Percentiles rank a stretch among this genome's conserved stretches.
Evolutionary conservation across 2,329 filamentous ascomycete genomes (phyloP).

Genomic region (Clonostachys byssicola): DNA sequence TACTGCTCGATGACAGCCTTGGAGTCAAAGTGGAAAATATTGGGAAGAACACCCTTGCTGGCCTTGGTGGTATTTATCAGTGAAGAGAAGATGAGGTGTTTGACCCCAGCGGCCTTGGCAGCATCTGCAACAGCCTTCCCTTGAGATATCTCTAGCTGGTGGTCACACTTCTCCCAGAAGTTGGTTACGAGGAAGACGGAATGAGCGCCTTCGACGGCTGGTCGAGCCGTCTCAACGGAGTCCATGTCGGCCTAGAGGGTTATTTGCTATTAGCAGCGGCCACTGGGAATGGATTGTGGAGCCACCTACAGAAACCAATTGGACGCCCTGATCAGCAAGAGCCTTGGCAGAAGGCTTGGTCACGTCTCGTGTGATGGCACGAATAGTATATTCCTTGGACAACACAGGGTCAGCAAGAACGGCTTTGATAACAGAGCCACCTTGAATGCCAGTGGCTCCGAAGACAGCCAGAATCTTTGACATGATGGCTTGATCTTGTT

Average conservation of each 20-base stretch:
- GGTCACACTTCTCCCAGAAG: slow-evolving; percentile 24
- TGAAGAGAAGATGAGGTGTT: slow-evolving; percentile 3
- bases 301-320: slow-evolving; percentile 28
- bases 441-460: slow-evolving; percentile 44
- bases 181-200: slow-evolving; percentile 35
- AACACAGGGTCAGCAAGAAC: slow-evolving; percentile 41
- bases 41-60: not conserved
- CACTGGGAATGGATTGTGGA: not conserved
- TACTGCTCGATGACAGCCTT: slow-evolving; percentile 23
- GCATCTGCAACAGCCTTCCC: slow-evolving; percentile 33
- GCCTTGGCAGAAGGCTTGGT: slow-evolving; percentile 31
- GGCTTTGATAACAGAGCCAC: slow-evolving; percentile 36
- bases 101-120: not conserved
- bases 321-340: slow-evolving; percentile 32
- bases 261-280: not conserved
- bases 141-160: slow-evolving; percentile 30
- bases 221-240: slow-evolving; percentile 22
- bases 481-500: no score
- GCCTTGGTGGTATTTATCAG: not conserved
- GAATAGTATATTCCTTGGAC: slow-evolving; percentile 35
- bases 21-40: slow-evolving; percentile 1
- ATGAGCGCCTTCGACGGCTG: slow-evolving; percentile 32
- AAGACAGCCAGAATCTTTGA: slow-evolving; percentile 33
- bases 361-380: slow-evolving; percentile 39
- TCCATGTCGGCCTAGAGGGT: slow-evolving; percentile 33